Percentiles rank a stretch among this genome's conserved stretches.
These are phyloP conservation scores for Hypericum perforatum DNA, from an alignment of 345 rosid genomes.

Conservation along the genomic window DNA sequence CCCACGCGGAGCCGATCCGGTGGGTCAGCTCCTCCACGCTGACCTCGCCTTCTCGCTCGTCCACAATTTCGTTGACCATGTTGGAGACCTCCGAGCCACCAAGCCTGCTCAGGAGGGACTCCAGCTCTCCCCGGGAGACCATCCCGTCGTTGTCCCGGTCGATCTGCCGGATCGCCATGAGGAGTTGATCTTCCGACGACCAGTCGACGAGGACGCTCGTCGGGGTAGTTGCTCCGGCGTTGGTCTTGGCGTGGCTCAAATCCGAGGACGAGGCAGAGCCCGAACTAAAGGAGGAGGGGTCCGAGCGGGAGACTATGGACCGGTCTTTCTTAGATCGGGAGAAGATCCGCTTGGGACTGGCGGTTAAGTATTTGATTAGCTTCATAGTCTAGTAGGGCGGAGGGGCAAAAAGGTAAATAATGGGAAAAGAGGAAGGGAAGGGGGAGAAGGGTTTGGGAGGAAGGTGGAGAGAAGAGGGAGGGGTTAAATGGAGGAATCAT, in stretches of 20 bases:
- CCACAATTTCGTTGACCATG: slow-evolving; percentile 54
- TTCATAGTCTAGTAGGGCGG: slow-evolving; percentile 25
- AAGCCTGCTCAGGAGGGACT: slow-evolving; percentile 41
- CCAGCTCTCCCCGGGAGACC: slow-evolving; percentile 47
- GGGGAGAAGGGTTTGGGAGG: background rate
- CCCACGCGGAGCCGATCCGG: slow-evolving; percentile 33
- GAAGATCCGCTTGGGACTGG: slow-evolving; percentile 52
- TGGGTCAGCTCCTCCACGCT: slow-evolving; percentile 45
- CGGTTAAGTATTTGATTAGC: slow-evolving; percentile 22
- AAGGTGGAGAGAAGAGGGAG: slow-evolving; percentile 21
- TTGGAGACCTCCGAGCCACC: slow-evolving; percentile 52
- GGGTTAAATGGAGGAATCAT: slow-evolving; percentile 41
- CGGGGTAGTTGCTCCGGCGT: slow-evolving; percentile 34
- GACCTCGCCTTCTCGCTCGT: slow-evolving; percentile 35
- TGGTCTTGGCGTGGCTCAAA: too few relatives aligned
- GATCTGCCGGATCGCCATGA: slow-evolving; percentile 40
- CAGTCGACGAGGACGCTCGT: slow-evolving; percentile 55
- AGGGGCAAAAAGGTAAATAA: background rate
- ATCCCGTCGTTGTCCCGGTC: slow-evolving; percentile 53
- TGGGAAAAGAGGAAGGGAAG: slow-evolving; percentile 4
- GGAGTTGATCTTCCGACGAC: slow-evolving; percentile 30
- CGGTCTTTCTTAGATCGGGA: slow-evolving; percentile 40
- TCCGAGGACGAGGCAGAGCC: slow-evolving; percentile 1
- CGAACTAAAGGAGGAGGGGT: slow-evolving; percentile 44
- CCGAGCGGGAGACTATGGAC: slow-evolving; percentile 38